Conservation (phyloP, 83 land plant genomes). For the Picea abies region DNA sequence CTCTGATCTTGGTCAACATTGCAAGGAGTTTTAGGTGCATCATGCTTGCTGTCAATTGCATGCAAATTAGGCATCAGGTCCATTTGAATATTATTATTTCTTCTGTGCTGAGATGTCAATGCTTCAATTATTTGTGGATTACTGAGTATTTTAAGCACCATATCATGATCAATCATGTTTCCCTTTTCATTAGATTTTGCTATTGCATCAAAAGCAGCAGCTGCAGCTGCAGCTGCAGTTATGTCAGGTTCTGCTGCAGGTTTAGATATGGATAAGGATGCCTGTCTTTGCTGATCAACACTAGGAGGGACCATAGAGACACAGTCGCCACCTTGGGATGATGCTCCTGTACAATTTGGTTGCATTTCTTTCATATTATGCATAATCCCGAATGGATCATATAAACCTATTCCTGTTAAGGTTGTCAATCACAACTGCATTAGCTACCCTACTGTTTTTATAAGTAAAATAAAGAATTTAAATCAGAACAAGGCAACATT, state of each 20-base stretch:
- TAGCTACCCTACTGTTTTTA: not conserved
- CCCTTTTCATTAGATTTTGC: conserved; percentile 54
- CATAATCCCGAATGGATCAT: too few relatives aligned
- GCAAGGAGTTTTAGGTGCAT: not conserved
- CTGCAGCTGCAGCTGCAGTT: conserved; percentile 30
- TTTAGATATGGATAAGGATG: not conserved
- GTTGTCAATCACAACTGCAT: not conserved
- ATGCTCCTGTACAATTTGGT: not conserved
- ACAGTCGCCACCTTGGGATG: not conserved
- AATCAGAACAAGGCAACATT: not conserved
- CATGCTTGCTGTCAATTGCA: not conserved
- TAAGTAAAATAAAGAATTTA: too few relatives aligned
- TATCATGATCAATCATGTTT: conserved; percentile 61
- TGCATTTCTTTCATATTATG: not conserved
- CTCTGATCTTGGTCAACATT: not conserved
- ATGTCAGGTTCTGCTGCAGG: conserved; percentile 53
- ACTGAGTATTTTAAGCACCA: conserved; percentile 70
- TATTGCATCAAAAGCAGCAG: conserved; percentile 56
- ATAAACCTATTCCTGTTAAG: not conserved
- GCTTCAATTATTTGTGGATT: conserved; percentile 70
- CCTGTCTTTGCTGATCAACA: not conserved
- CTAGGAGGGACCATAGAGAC: not conserved
- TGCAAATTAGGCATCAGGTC: not conserved
- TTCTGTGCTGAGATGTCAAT: conserved; percentile 22
- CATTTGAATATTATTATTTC: not conserved